These are phyloP conservation scores for Picocystis salinarum DNA, from an alignment of 139 green algal genomes.

Conservation along the genomic window DNA sequence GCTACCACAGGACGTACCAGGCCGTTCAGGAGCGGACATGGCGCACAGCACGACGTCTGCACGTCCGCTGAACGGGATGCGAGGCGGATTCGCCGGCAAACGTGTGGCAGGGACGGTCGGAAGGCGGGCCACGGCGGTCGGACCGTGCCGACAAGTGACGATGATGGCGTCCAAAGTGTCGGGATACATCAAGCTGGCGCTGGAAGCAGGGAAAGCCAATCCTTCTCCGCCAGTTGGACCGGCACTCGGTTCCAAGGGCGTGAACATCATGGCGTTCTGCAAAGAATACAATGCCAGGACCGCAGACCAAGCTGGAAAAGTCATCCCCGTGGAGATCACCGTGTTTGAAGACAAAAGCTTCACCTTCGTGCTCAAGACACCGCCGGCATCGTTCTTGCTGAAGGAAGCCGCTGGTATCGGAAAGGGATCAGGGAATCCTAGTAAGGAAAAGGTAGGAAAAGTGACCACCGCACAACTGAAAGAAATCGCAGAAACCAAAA, in stretches of 20 bases:
- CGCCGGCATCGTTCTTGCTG: conserved; percentile 82
- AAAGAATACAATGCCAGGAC: conserved; percentile 99
- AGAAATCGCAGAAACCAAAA: conserved; percentile 92
- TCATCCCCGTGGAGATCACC: conserved; percentile 98
- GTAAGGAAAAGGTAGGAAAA: conserved; percentile 56
- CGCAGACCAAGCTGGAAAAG: conserved; percentile 75
- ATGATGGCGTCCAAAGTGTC: conserved; percentile 46
- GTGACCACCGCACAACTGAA: conserved; percentile 73
- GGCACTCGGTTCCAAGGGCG: conserved; percentile 90
- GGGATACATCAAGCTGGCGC: conserved; percentile 89
- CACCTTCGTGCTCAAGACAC: conserved; percentile 96
- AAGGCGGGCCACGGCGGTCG: no score
- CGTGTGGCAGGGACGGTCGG: no score
- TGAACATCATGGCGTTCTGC: conserved; percentile 99
- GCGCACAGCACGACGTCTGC: no score
- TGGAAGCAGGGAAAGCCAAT: conserved; percentile 93
- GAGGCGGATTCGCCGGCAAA: no score
- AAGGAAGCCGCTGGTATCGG: conserved; percentile 78
- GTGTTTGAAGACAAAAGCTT: conserved; percentile 93
- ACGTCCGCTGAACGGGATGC: no score
- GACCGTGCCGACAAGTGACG: no score
- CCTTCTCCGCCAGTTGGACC: conserved; percentile 91
- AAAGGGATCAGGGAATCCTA: conserved; percentile 57
- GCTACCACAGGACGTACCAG: no score
- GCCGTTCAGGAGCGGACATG: no score